Evolutionary conservation across 108 stramenopile genomes (phyloP).

Genomic region (Cyclotella baltica): DNA sequence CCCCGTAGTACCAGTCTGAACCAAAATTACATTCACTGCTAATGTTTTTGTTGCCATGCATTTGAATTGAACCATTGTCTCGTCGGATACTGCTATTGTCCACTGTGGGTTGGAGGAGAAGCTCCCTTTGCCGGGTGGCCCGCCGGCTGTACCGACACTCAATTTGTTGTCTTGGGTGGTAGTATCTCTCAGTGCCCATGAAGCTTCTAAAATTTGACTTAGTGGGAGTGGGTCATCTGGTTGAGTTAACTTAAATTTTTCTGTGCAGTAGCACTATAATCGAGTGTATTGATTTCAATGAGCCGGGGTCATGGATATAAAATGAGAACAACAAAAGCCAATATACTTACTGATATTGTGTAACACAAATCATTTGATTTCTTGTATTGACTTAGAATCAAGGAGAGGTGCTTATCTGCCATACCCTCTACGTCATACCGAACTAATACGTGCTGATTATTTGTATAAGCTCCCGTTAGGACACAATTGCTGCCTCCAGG

Average conservation of each 20-base stretch:
- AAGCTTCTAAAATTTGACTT: conserved; percentile 16
- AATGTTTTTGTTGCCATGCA: conserved; percentile 55
- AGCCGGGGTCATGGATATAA: background rate
- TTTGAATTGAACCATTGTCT: conserved; percentile 57
- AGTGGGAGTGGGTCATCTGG: conserved; percentile 53
- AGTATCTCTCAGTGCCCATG: conserved; percentile 33
- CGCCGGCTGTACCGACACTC: conserved; percentile 57
- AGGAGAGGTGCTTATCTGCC: conserved; percentile 64
- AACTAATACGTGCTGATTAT: conserved; percentile 79
- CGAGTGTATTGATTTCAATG: too few species aligned
- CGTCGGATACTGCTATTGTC: conserved; percentile 35
- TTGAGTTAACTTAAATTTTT: conserved; percentile 58
- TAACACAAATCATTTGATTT: conserved; percentile 74
- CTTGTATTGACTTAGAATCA: conserved; percentile 78
- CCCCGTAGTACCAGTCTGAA: conserved; percentile 6
- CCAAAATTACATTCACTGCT: conserved; percentile 69
- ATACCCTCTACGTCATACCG: conserved; percentile 67
- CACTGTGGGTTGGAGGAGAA: conserved; percentile 73
- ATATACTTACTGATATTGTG: conserved; percentile 58
- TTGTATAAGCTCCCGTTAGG: conserved; percentile 72
- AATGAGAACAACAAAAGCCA: background rate
- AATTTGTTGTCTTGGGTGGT: conserved; percentile 15
- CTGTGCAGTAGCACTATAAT: conserved; percentile 68
- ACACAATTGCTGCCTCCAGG: conserved; percentile 57
- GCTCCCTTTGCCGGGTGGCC: conserved; percentile 53